Percentiles rank a stretch among this genome's conserved stretches.
Evolutionary conservation across 441 rosid genomes (phyloP).

Genomic region (Euphorbia neoarborescens): DNA sequence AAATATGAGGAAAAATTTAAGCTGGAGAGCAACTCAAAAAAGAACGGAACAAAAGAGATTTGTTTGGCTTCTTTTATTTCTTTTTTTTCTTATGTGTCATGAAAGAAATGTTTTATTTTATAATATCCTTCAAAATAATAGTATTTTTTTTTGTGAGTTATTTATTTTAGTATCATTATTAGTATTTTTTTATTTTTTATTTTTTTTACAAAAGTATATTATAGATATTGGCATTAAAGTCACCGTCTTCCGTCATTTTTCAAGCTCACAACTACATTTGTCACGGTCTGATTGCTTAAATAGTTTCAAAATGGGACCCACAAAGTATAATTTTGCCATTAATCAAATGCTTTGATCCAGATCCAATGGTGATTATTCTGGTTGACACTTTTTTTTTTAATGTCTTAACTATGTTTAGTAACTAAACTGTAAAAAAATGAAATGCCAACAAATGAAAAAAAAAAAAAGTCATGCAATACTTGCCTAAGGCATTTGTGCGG

Average conservation of each 20-base stretch:
- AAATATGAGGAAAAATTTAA: not conserved
- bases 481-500: no score
- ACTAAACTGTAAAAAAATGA: no score
- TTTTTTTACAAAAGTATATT: not conserved
- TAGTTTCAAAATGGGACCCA: slow-evolving; percentile 31
- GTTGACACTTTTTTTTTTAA: not conserved
- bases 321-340: not conserved
- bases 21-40: slow-evolving; percentile 2
- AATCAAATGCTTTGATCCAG: not conserved
- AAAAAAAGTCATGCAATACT: no score
- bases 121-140: not conserved
- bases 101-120: not conserved
- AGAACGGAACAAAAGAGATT: slow-evolving; percentile 15
- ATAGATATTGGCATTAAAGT: slow-evolving; percentile 22
- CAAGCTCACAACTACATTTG: slow-evolving; percentile 33
- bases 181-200: no score
- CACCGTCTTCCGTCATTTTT: slow-evolving; percentile 36
- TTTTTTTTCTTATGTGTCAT: not conserved
- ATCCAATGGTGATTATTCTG: slow-evolving; percentile 6
- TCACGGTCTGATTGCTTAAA: slow-evolving; percentile 31
- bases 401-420: not conserved
- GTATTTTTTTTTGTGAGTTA: not conserved
- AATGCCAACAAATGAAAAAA: no score
- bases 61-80: slow-evolving; percentile 16
- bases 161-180: no score